Percentiles rank a stretch among this genome's conserved stretches.
phyloP scores from a whole-genome alignment of 805 yeast genomes.

The Starmerella kuoi region DNA sequence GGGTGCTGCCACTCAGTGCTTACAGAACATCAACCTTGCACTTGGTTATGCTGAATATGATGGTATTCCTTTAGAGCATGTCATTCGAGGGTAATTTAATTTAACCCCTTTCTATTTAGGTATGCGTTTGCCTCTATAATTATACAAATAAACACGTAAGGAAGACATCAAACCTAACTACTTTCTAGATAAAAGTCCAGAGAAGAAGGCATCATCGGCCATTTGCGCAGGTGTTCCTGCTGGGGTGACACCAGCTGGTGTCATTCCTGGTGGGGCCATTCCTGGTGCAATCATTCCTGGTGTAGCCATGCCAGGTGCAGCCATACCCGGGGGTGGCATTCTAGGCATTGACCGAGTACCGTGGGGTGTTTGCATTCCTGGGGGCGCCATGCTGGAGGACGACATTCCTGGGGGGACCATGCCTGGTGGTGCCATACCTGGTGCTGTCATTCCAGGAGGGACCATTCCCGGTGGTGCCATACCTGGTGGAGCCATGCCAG shows the following conservation, averaged over 20 bases:
- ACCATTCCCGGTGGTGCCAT: slow-evolving; percentile 11
- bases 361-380: neutral
- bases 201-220: slow-evolving; percentile 14
- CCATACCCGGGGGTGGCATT: neutral
- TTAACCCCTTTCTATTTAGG: neutral
- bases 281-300: neutral
- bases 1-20: slow-evolving; percentile 98
- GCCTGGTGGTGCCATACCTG: slow-evolving; percentile 6
- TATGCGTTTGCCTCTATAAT: no score
- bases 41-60: slow-evolving; percentile 86
- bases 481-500: slow-evolving; percentile 7
- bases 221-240: slow-evolving; percentile 1
- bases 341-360: neutral
- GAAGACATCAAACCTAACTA: no score
- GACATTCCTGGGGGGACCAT: neutral
- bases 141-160: no score
- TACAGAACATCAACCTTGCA: slow-evolving; percentile 88
- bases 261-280: neutral
- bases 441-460: slow-evolving; percentile 8
- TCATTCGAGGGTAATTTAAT: slow-evolving; percentile 21
- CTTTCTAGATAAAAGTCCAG: slow-evolving; percentile 6
- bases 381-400: neutral
- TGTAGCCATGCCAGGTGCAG: neutral
- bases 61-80: slow-evolving; percentile 59
- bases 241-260: slow-evolving; percentile 2